Conservation (phyloP, 257 asterid species). For the Datura wrightii region DNA sequence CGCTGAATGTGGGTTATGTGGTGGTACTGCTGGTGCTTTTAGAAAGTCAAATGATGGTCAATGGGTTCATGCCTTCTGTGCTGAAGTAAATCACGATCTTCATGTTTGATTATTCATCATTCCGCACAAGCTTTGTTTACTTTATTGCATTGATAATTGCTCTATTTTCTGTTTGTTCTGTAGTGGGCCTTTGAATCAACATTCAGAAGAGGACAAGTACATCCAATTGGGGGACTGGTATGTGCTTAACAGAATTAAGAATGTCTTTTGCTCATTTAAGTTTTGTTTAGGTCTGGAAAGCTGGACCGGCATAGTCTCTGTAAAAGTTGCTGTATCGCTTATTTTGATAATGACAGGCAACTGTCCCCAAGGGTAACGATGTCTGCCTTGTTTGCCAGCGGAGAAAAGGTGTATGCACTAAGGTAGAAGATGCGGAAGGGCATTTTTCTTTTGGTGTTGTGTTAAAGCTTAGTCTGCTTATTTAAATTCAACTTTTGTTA, state of each 20-base stretch:
- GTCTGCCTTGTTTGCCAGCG: slow-evolving; percentile 73
- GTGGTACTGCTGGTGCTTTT: slow-evolving; percentile 98
- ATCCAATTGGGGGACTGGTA: slow-evolving; percentile 78
- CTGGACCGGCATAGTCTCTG: not conserved
- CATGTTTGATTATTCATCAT: slow-evolving; percentile 28
- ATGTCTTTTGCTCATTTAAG: not conserved
- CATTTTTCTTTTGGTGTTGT: not conserved
- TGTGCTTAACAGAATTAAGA: slow-evolving; percentile 36
- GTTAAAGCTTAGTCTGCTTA: slow-evolving; percentile 26
- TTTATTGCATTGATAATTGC: slow-evolving; percentile 30
- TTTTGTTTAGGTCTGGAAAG: slow-evolving; percentile 9
- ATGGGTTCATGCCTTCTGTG: slow-evolving; percentile 98
- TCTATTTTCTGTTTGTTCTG: slow-evolving; percentile 46
- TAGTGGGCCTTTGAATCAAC: slow-evolving; percentile 92
- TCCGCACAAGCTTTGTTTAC: slow-evolving; percentile 26
- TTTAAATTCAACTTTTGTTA: slow-evolving; percentile 33
- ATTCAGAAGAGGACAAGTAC: slow-evolving; percentile 83
- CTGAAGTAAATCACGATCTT: slow-evolving; percentile 72
- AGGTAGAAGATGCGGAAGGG: slow-evolving; percentile 54
- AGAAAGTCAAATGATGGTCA: slow-evolving; percentile 87
- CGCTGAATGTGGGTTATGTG: slow-evolving; percentile 94
- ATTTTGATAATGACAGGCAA: slow-evolving; percentile 58
- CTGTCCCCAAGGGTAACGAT: slow-evolving; percentile 66
- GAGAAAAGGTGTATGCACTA: slow-evolving; percentile 90
- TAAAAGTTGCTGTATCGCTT: slow-evolving; percentile 20